Percentiles rank a stretch among this genome's conserved stretches.
Evolutionary conservation across 2,329 filamentous ascomycete species (phyloP).

Genomic region (Arthrobotrys entomopaga): DNA sequence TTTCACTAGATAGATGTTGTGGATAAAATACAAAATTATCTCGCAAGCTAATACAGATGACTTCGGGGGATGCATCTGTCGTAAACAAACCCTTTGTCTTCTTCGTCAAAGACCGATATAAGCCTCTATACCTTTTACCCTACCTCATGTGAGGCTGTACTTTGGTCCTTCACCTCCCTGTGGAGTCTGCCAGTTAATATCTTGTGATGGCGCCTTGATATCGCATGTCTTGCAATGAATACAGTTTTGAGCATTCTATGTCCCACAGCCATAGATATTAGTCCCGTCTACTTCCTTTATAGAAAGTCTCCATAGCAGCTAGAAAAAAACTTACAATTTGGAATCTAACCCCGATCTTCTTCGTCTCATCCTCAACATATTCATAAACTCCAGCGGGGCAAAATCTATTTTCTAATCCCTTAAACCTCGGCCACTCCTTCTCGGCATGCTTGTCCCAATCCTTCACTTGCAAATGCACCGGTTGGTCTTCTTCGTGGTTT

Average conservation of each 20-base stretch:
- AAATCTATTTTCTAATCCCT: slow-evolving; percentile 95
- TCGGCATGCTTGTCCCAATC: slow-evolving; percentile 93
- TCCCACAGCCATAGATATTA: background rate
- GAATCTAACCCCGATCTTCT: slow-evolving; percentile 88
- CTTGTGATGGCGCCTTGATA: slow-evolving; percentile 95
- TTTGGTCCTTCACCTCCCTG: slow-evolving; percentile 77
- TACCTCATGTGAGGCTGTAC: slow-evolving; percentile 36
- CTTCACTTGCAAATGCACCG: slow-evolving; percentile 91
- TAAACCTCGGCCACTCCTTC: slow-evolving; percentile 83
- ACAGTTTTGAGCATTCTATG: slow-evolving; percentile 71
- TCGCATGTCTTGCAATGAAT: slow-evolving; percentile 99
- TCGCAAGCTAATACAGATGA: too few relatives aligned
- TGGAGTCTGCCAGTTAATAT: slow-evolving; percentile 96
- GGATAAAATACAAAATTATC: too few relatives aligned
- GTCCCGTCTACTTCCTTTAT: background rate
- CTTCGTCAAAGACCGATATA: too few relatives aligned
- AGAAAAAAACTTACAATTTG: slow-evolving; percentile 76
- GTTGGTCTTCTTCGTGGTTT: slow-evolving; percentile 98
- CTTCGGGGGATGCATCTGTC: too few relatives aligned
- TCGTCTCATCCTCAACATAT: slow-evolving; percentile 90
- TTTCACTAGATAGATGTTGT: too few relatives aligned
- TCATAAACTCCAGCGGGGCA: slow-evolving; percentile 98
- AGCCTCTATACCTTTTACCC: too few relatives aligned
- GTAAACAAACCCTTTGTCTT: too few relatives aligned
- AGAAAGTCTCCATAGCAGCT: background rate